Conservation (phyloP, 2,329 filamentous ascomycete species). For the Ophiognomonia clavigignenti-juglandacearum region DNA sequence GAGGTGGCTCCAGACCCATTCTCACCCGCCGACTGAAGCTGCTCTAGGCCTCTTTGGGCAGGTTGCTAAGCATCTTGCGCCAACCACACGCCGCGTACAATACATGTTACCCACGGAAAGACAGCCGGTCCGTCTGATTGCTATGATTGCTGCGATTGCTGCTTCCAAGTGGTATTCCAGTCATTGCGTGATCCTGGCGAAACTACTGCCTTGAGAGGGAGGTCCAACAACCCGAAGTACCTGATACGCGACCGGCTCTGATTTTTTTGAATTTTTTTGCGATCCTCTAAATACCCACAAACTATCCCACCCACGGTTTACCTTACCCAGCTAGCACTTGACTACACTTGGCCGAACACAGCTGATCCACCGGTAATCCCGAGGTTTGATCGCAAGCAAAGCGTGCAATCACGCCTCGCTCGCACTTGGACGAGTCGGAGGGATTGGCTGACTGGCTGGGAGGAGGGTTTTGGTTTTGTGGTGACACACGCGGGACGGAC, state of each 20-base stretch:
- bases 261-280: too few relatives aligned
- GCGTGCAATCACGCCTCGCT: neutral
- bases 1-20: neutral
- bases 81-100: neutral
- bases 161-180: slow-evolving; percentile 1
- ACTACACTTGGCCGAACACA: too few relatives aligned
- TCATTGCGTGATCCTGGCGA: slow-evolving; percentile 10
- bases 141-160: neutral
- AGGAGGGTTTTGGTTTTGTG: too few relatives aligned
- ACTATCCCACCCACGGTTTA: too few relatives aligned
- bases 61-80: neutral
- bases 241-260: neutral
- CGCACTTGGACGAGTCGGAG: neutral
- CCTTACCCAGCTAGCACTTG: too few relatives aligned
- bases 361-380: too few relatives aligned
- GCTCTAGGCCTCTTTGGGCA: slow-evolving; percentile 2
- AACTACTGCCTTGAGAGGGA: slow-evolving; percentile 4
- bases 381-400: too few relatives aligned
- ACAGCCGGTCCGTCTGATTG: neutral
- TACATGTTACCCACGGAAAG: neutral
- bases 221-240: neutral
- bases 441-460: neutral
- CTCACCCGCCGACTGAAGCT: neutral
- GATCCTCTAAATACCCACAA: too few relatives aligned
- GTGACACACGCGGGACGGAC: slow-evolving; percentile 2